These are phyloP conservation scores for Silybum marianum DNA, from an alignment of 129 eudicot genomes.

Conservation along the genomic window DNA sequence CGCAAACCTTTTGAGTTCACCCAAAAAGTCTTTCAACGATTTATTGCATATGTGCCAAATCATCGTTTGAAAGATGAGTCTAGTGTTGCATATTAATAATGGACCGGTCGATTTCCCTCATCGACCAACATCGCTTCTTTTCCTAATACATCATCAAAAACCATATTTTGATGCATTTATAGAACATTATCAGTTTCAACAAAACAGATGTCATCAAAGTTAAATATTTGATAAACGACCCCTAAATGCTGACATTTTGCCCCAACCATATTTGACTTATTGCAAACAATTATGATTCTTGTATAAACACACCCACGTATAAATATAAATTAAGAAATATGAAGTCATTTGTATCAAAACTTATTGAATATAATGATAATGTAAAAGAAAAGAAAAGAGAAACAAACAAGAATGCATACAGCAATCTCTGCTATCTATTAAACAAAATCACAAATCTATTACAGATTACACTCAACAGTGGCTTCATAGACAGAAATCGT, in stretches of 20 bases:
- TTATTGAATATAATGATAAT: neutral
- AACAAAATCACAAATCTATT: conserved; percentile 32
- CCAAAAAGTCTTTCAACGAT: neutral
- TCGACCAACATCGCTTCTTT: no score
- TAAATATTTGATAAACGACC: no score
- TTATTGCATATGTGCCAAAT: no score
- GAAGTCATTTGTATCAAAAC: neutral
- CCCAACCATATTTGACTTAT: neutral
- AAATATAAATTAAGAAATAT: neutral
- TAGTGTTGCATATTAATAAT: no score
- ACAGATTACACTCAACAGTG: conserved; percentile 22
- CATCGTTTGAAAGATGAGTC: no score
- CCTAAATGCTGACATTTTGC: no score
- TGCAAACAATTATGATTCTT: neutral
- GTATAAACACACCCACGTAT: neutral
- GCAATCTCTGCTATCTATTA: conserved; percentile 3
- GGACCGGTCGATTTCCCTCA: no score
- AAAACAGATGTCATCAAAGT: neutral
- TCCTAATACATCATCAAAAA: no score
- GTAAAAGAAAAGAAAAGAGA: neutral
- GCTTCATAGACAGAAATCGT: conserved; percentile 4
- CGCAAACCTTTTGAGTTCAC: neutral
- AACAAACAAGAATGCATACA: neutral
- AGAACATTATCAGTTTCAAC: no score
- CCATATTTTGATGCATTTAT: no score